These are phyloP conservation scores for Saccharata proteae DNA, from an alignment of 2,329 filamentous ascomycete species.

Conservation along the genomic window DNA sequence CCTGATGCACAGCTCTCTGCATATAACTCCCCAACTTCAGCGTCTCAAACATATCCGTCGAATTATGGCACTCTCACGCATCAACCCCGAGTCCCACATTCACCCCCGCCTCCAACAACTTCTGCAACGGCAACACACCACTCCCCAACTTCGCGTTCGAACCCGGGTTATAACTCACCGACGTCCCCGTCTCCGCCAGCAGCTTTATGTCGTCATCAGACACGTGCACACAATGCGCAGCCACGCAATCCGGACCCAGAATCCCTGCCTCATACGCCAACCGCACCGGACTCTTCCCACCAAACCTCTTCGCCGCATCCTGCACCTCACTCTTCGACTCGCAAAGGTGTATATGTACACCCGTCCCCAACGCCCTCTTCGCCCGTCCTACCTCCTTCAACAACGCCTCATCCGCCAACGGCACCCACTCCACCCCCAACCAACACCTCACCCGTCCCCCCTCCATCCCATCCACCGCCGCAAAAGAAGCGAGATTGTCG, in stretches of 20 bases:
- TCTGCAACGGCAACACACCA: constrained; percentile 12
- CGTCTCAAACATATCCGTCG: constrained; percentile 16
- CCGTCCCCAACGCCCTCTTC: neutral
- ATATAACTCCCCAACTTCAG: constrained; percentile 16
- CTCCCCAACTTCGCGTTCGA: constrained; percentile 16
- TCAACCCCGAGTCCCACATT: constrained; percentile 15
- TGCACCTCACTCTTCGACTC: too few relatives aligned
- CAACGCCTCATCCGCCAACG: constrained; percentile 1
- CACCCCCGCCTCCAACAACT: constrained; percentile 12
- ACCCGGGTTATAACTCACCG: constrained; percentile 11
- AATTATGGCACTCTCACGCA: constrained; percentile 17
- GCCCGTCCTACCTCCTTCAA: neutral
- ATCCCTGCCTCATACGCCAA: neutral
- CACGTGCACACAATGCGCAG: constrained; percentile 3
- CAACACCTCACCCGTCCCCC: neutral
- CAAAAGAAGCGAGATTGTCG: neutral
- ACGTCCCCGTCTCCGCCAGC: neutral
- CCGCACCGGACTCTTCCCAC: constrained; percentile 1
- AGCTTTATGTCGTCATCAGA: neutral
- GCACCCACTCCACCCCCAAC: constrained; percentile 1
- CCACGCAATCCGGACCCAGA: neutral
- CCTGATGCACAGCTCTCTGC: constrained; percentile 12
- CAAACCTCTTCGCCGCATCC: neutral
- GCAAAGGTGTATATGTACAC: too few relatives aligned
- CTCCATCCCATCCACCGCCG: neutral